phyloP scores from a whole-genome alignment of 2,329 filamentous ascomycete genomes.

The Ophiostoma ulmi region DNA sequence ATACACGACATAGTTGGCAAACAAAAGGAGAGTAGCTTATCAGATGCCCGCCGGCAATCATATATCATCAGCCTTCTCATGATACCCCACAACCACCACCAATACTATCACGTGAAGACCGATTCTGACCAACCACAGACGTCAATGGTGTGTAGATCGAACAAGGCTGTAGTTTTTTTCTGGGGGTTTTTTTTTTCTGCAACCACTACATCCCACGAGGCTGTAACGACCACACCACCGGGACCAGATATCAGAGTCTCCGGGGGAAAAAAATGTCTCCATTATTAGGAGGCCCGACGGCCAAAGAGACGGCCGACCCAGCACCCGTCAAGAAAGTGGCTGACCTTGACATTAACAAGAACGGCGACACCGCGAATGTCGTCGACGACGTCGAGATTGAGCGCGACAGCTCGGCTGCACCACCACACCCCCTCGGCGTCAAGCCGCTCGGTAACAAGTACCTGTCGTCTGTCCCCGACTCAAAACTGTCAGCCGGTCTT shows the following conservation, averaged over 20 bases:
- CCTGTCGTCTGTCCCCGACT: conserved; percentile 59
- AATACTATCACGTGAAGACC: background rate
- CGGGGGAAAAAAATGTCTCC: background rate
- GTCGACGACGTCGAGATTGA: conserved; percentile 1
- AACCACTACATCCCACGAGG: background rate
- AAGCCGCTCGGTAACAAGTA: conserved; percentile 83
- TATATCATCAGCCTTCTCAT: background rate
- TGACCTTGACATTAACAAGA: background rate
- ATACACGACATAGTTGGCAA: too few relatives aligned
- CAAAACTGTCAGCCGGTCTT: conserved; percentile 59
- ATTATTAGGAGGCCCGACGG: background rate
- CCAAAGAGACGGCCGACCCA: background rate
- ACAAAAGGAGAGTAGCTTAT: background rate
- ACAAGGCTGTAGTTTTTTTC: background rate
- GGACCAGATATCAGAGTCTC: background rate
- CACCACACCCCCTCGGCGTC: conserved; percentile 73
- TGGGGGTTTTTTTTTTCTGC: background rate
- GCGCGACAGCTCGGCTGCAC: conserved; percentile 47
- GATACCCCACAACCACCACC: background rate
- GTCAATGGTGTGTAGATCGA: background rate
- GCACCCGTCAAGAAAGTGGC: background rate
- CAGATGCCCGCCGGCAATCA: background rate
- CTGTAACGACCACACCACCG: background rate
- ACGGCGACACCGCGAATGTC: background rate
- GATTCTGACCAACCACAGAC: background rate